Evolutionary conservation across 2,329 filamentous ascomycete genomes (phyloP).

Genomic region (Fusarium ramigenum): DNA sequence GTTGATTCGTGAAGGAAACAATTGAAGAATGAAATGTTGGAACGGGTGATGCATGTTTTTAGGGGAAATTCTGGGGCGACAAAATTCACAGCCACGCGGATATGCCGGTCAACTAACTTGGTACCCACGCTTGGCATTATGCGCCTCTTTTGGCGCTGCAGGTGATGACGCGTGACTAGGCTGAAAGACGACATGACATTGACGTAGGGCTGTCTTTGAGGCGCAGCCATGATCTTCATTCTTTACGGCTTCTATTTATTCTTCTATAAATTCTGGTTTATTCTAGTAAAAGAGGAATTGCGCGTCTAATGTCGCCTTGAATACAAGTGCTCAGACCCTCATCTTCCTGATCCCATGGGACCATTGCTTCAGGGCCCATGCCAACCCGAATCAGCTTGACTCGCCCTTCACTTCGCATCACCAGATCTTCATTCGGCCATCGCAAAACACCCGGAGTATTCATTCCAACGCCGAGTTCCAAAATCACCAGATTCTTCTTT

Average conservation of each 20-base stretch:
- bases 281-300: not conserved
- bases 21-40: not conserved
- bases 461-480: constrained; percentile 37
- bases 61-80: constrained; percentile 6
- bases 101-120: not conserved
- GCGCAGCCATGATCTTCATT: not conserved
- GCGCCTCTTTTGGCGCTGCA: constrained; percentile 10
- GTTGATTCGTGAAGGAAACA: not conserved
- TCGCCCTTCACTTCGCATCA: constrained; percentile 6
- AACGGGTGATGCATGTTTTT: not conserved
- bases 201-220: not conserved
- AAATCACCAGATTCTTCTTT: constrained; percentile 29
- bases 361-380: constrained; percentile 32
- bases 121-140: constrained; percentile 24
- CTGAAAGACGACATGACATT: not conserved
- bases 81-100: constrained; percentile 31
- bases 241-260: not conserved
- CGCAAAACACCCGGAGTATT: constrained; percentile 38
- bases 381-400: constrained; percentile 33
- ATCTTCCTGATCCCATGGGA: constrained; percentile 34
- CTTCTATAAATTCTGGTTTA: not conserved
- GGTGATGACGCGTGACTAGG: constrained; percentile 14
- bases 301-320: constrained; percentile 24
- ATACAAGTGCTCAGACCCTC: constrained; percentile 31
- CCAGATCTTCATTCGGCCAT: constrained; percentile 40